Percentiles rank a stretch among this genome's conserved stretches.
These are phyloP conservation scores for Colletotrichum graminicola DNA, from an alignment of 2,329 filamentous ascomycete species.

Conservation along the genomic window DNA sequence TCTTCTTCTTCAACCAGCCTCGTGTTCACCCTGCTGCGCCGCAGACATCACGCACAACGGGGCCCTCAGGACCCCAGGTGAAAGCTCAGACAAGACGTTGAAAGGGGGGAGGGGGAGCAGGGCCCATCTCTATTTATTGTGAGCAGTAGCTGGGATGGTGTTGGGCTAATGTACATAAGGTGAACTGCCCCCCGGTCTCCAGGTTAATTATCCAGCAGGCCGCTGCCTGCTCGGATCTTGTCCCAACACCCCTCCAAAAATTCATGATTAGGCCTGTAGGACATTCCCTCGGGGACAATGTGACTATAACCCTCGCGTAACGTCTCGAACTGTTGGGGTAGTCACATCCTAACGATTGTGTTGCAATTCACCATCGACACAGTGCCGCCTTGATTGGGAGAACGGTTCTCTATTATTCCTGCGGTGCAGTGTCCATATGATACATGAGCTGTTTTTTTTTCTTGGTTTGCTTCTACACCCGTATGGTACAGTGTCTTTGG, in stretches of 20 bases:
- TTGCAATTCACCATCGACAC: background rate
- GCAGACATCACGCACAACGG: too few relatives aligned
- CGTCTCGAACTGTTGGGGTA: background rate
- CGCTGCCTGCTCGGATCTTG: background rate
- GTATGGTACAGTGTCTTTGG: constrained; percentile 34
- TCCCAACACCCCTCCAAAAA: background rate
- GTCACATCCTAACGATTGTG: background rate
- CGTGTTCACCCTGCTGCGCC: too few relatives aligned
- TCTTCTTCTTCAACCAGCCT: too few relatives aligned
- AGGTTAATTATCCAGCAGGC: background rate
- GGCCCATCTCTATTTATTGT: too few relatives aligned
- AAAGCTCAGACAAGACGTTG: too few relatives aligned
- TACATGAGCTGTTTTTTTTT: constrained; percentile 4
- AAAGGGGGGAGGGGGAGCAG: background rate
- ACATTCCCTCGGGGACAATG: background rate
- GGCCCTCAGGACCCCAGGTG: too few relatives aligned
- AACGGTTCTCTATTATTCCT: constrained; percentile 26
- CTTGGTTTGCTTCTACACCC: background rate
- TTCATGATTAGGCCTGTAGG: too few relatives aligned
- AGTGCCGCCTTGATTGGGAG: background rate
- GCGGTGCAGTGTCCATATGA: constrained; percentile 14
- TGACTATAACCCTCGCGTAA: background rate
- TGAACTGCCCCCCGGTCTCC: background rate
- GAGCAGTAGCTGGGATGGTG: background rate
- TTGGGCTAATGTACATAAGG: background rate